Percentiles rank a stretch among this genome's conserved stretches.
phyloP scores from a whole-genome alignment of 31 red algal species.

The Porphyra umbilicalis region DNA sequence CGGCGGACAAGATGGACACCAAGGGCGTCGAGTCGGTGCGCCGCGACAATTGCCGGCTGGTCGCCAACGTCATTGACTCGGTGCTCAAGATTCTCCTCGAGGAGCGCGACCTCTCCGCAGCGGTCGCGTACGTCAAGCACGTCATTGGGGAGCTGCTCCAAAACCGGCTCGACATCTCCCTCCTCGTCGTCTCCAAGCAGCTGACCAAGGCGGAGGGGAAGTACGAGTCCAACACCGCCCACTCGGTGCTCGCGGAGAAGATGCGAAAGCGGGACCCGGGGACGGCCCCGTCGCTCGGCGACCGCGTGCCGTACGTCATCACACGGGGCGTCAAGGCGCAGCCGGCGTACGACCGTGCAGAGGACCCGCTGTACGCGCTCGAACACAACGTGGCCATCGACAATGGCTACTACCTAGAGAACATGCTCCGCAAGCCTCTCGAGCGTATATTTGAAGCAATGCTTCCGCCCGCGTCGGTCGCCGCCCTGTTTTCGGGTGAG shows the following conservation, averaged over 20 bases:
- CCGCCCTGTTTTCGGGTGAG: slow-evolving; percentile 76
- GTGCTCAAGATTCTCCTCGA: slow-evolving; percentile 82
- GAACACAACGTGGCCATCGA: slow-evolving; percentile 94
- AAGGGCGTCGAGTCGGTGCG: slow-evolving; percentile 99
- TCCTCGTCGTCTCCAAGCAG: slow-evolving; percentile 93
- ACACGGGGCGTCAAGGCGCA: slow-evolving; percentile 69
- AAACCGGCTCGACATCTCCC: slow-evolving; percentile 98
- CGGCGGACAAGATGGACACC: slow-evolving; percentile 98
- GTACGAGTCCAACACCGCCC: slow-evolving; percentile 97
- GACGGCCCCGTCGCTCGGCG: slow-evolving; percentile 88
- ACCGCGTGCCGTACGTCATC: slow-evolving; percentile 98
- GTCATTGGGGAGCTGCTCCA: slow-evolving; percentile 88
- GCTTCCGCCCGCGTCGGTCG: slow-evolving; percentile 18
- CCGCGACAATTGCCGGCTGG: slow-evolving; percentile 98
- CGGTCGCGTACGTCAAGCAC: slow-evolving; percentile 85
- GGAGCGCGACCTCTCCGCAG: slow-evolving; percentile 65
- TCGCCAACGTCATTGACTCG: slow-evolving; percentile 85
- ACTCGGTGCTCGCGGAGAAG: slow-evolving; percentile 85
- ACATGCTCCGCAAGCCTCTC: slow-evolving; percentile 97
- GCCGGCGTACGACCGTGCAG: slow-evolving; percentile 82
- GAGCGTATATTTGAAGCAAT: slow-evolving; percentile 97
- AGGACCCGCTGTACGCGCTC: slow-evolving; percentile 95
- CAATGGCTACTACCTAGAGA: slow-evolving; percentile 92
- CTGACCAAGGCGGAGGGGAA: slow-evolving; percentile 64
- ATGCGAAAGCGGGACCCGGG: slow-evolving; percentile 80